Conservation (phyloP, 768 basidiomycete genomes). For the Fomitopsis pulvina region DNA sequence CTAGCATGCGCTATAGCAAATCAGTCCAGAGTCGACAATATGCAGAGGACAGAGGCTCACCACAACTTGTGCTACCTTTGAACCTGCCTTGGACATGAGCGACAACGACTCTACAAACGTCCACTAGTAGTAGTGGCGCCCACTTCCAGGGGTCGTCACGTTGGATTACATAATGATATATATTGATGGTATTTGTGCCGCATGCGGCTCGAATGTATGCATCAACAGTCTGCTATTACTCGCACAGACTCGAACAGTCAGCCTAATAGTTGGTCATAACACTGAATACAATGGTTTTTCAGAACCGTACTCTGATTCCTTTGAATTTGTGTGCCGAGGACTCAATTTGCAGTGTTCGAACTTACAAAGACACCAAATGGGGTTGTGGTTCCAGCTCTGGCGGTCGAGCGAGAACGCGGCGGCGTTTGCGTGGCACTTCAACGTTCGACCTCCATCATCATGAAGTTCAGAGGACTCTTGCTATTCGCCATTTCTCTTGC, state of each 20-base stretch:
- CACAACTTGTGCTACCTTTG: constrained; percentile 64
- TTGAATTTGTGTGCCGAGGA: background rate
- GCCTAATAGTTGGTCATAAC: no score
- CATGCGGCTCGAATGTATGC: no score
- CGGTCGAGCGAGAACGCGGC: background rate
- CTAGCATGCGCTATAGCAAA: constrained; percentile 67
- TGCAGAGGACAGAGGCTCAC: constrained; percentile 36
- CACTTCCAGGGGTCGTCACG: no score
- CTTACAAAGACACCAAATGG: background rate
- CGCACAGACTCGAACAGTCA: no score
- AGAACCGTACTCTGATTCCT: no score
- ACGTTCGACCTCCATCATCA: constrained; percentile 26
- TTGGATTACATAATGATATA: no score
- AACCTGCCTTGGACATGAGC: constrained; percentile 60
- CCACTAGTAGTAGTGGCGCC: background rate
- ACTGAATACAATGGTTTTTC: no score
- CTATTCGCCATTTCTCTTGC: constrained; percentile 38
- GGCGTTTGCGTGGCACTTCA: background rate
- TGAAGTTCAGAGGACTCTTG: constrained; percentile 45
- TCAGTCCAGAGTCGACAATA: background rate
- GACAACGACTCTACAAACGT: background rate
- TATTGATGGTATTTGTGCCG: background rate
- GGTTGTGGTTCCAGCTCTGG: background rate
- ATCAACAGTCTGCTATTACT: no score
- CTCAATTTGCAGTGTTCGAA: background rate